Conservation (phyloP, 176 grass and related monocot species). For the Oryza longistaminata region DNA sequence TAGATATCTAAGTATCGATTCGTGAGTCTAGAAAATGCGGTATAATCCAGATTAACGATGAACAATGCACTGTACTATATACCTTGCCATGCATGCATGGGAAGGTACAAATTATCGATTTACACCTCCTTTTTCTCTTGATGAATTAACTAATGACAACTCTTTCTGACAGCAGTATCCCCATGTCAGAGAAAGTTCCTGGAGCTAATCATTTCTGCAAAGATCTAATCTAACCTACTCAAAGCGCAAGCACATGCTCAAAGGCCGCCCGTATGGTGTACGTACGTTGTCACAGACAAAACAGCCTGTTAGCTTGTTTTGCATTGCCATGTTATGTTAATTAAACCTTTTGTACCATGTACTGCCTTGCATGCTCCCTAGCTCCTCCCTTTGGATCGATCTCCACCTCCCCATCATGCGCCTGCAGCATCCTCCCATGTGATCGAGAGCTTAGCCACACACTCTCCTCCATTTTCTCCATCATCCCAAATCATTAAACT, state of each 20-base stretch:
- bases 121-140: not conserved
- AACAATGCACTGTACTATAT: not conserved
- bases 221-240: conserved; percentile 26
- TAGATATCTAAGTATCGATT: not conserved
- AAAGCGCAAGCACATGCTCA: not conserved
- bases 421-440: conserved; percentile 31
- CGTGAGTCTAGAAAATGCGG: not conserved
- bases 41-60: not conserved
- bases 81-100: not conserved
- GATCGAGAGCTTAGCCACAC: not conserved
- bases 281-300: not conserved
- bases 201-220: conserved; percentile 40
- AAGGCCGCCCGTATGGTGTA: not conserved
- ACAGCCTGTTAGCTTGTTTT: conserved; percentile 32
- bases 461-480: conserved; percentile 5
- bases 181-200: conserved; percentile 22
- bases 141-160: not conserved
- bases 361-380: not conserved
- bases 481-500: not conserved
- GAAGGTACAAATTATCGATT: not conserved
- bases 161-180: conserved; percentile 38
- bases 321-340: conserved; percentile 34
- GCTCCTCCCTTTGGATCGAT: conserved; percentile 14
- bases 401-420: conserved; percentile 31
- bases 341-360: not conserved